These are phyloP conservation scores for Eutypella sp. DNA, from an alignment of 2,329 filamentous ascomycete species.

Conservation along the genomic window DNA sequence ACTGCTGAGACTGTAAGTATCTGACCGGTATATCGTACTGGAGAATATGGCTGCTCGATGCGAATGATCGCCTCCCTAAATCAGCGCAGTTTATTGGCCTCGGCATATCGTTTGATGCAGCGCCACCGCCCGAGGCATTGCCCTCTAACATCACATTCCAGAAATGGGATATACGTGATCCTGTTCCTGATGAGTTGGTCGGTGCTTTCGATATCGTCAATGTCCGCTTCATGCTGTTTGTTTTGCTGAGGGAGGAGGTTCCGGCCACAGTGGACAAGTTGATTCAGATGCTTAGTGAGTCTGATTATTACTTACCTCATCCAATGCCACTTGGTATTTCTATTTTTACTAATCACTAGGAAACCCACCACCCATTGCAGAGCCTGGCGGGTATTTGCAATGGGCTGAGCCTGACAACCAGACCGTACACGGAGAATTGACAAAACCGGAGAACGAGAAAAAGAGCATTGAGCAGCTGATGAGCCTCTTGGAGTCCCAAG, in stretches of 20 bases:
- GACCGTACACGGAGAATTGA: constrained; percentile 7
- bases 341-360: background rate
- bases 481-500: constrained; percentile 1
- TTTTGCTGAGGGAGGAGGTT: constrained; percentile 10
- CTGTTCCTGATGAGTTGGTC: constrained; percentile 12
- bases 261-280: constrained; percentile 7
- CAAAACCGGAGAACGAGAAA: constrained; percentile 2
- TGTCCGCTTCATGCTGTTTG: constrained; percentile 14
- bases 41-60: constrained; percentile 3
- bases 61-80: constrained; percentile 1
- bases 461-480: constrained; percentile 3
- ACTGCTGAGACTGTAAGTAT: background rate
- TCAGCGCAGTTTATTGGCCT: constrained; percentile 14
- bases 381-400: constrained; percentile 16
- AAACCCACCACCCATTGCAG: constrained; percentile 1
- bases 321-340: background rate
- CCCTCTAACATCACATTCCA: constrained; percentile 11
- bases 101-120: constrained; percentile 18
- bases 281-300: constrained; percentile 14
- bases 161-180: constrained; percentile 11
- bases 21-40: background rate
- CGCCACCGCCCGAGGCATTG: constrained; percentile 11
- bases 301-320: background rate
- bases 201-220: constrained; percentile 17
- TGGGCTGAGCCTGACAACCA: constrained; percentile 11